Conservation (phyloP, 768 basidiomycete species). For the Russula abietina region DNA sequence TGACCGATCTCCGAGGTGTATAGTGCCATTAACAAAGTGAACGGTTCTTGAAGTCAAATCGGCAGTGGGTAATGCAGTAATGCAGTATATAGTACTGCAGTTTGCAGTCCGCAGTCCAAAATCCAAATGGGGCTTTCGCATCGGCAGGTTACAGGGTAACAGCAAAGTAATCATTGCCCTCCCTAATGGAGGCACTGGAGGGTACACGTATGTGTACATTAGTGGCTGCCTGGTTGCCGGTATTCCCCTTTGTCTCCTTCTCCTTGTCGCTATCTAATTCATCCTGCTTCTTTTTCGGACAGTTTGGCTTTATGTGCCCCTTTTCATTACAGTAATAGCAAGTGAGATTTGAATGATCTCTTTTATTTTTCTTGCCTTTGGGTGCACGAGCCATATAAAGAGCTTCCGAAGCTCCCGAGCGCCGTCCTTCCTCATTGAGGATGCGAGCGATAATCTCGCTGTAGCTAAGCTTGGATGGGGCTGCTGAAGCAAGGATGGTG, state of each 20-base stretch:
- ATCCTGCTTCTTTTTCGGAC: background rate
- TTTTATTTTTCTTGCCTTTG: too few relatives aligned
- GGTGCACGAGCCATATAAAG: background rate
- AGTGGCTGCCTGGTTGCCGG: background rate
- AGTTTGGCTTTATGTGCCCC: background rate
- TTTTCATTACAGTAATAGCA: too few relatives aligned
- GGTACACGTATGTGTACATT: too few relatives aligned
- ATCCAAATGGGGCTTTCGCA: background rate
- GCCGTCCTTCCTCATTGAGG: background rate
- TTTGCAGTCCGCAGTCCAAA: background rate
- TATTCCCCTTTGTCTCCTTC: too few relatives aligned
- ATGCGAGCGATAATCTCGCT: background rate
- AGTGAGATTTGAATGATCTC: too few relatives aligned
- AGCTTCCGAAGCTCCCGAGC: background rate
- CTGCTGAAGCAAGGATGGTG: background rate
- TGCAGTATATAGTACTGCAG: too few relatives aligned
- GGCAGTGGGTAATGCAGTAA: background rate
- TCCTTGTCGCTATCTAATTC: background rate
- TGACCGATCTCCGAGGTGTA: background rate
- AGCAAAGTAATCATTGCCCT: too few relatives aligned
- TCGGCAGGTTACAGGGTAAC: background rate
- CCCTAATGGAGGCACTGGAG: too few relatives aligned
- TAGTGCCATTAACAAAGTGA: background rate
- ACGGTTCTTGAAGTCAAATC: too few relatives aligned
- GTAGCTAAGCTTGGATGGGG: background rate